These are phyloP conservation scores for Escovopsis sp. DNA, from an alignment of 2,329 filamentous ascomycete genomes.

Conservation along the genomic window DNA sequence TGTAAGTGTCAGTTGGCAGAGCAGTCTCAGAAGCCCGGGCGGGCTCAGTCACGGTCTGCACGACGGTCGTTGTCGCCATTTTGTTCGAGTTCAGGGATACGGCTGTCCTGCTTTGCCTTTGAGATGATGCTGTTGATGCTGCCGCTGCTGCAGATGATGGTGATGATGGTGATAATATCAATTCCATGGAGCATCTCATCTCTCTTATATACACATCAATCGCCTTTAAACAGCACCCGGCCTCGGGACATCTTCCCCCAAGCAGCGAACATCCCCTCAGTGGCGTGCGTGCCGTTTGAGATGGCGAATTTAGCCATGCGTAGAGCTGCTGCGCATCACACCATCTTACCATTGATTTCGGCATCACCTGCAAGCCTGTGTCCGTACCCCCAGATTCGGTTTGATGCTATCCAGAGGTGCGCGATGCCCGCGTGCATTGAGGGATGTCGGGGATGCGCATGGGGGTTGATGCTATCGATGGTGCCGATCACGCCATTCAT, in stretches of 20 bases:
- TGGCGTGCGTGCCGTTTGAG: conserved; percentile 4
- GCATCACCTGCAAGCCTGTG: background rate
- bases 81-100: background rate
- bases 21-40: conserved; percentile 5
- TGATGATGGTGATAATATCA: too few species aligned
- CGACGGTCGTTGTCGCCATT: conserved; percentile 13
- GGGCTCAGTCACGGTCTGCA: conserved; percentile 6
- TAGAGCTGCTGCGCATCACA: conserved; percentile 1
- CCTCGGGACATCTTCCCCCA: background rate
- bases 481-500: conserved; percentile 7
- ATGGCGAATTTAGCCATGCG: conserved; percentile 4
- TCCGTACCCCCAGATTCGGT: background rate
- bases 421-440: too few species aligned
- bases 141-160: background rate
- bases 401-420: too few species aligned
- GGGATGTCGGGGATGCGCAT: background rate
- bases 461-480: conserved; percentile 7
- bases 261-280: conserved; percentile 3
- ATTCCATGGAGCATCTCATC: background rate
- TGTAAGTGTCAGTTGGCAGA: conserved; percentile 7
- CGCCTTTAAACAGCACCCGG: background rate
- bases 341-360: background rate
- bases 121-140: background rate
- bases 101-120: background rate
- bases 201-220: background rate